phyloP scores from a whole-genome alignment of 192 early-diverging fungal species.

The Backusella liffmaniae region DNA sequence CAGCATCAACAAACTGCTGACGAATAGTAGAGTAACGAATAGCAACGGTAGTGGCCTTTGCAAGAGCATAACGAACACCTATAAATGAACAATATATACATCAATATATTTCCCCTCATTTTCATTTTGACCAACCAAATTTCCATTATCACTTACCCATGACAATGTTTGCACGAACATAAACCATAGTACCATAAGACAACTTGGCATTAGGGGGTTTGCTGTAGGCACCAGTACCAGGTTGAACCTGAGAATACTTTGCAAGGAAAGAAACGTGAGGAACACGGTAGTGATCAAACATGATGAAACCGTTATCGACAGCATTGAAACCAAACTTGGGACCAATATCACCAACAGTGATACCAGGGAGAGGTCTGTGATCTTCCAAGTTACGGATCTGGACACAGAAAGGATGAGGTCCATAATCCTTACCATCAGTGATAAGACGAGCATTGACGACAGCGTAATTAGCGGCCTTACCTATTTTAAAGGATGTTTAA shows the following conservation, averaged over 20 bases:
- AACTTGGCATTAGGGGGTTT: conserved; percentile 79
- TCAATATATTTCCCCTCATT: neutral
- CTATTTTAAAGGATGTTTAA: conserved; percentile 12
- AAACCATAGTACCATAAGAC: conserved; percentile 87
- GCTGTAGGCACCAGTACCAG: conserved; percentile 63
- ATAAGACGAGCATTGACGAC: conserved; percentile 83
- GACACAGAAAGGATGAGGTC: conserved; percentile 81
- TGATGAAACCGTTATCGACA: conserved; percentile 83
- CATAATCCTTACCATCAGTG: conserved; percentile 69
- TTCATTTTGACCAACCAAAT: neutral
- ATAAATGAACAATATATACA: neutral
- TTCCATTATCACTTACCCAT: conserved; percentile 31
- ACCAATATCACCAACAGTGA: conserved; percentile 84
- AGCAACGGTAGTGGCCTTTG: conserved; percentile 69
- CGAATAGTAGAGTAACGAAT: conserved; percentile 69
- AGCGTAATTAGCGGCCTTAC: conserved; percentile 77
- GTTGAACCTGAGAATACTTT: conserved; percentile 68
- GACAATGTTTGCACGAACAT: conserved; percentile 76
- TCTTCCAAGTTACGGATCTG: conserved; percentile 74
- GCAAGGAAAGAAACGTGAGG: conserved; percentile 77
- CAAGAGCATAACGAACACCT: conserved; percentile 53
- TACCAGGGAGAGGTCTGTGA: conserved; percentile 71
- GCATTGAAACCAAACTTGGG: conserved; percentile 86
- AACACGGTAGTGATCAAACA: conserved; percentile 79
- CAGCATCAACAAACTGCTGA: conserved; percentile 68